These are phyloP conservation scores for Komagataella phaffii DNA, from an alignment of 805 yeast genomes.

Conservation along the genomic window DNA sequence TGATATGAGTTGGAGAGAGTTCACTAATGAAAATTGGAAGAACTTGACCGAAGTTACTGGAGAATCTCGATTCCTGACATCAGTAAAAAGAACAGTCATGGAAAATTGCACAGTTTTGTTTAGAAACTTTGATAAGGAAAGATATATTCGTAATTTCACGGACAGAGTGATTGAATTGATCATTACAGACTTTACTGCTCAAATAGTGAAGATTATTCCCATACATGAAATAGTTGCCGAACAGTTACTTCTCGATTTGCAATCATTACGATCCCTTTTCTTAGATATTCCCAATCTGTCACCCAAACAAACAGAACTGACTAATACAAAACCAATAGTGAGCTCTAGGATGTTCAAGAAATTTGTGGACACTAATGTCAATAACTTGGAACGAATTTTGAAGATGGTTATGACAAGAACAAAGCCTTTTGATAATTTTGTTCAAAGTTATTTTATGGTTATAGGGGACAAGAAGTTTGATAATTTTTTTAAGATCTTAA, in stretches of 20 bases:
- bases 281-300: slow-evolving; percentile 32
- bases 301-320: slow-evolving; percentile 15
- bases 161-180: slow-evolving; percentile 64
- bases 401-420: slow-evolving; percentile 52
- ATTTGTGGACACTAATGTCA: slow-evolving; percentile 10
- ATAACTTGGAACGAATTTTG: slow-evolving; percentile 43
- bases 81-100: slow-evolving; percentile 33
- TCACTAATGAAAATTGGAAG: slow-evolving; percentile 67
- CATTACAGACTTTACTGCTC: slow-evolving; percentile 38
- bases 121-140: slow-evolving; percentile 50
- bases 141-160: slow-evolving; percentile 59
- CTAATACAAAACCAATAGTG: slow-evolving; percentile 12
- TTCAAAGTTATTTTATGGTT: slow-evolving; percentile 50
- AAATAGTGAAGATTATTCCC: slow-evolving; percentile 52
- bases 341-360: slow-evolving; percentile 12
- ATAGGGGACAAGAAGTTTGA: slow-evolving; percentile 49
- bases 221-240: slow-evolving; percentile 60
- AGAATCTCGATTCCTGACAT: slow-evolving; percentile 56
- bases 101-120: slow-evolving; percentile 34
- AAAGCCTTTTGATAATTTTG: slow-evolving; percentile 52
- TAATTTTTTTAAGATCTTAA: slow-evolving; percentile 55
- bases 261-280: slow-evolving; percentile 44
- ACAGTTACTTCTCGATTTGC: slow-evolving; percentile 66
- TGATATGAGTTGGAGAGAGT: slow-evolving; percentile 71
- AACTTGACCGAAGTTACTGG: slow-evolving; percentile 50